phyloP scores from a whole-genome alignment of 2,329 filamentous ascomycete genomes.

The Pseudohalonectria lignicola region DNA sequence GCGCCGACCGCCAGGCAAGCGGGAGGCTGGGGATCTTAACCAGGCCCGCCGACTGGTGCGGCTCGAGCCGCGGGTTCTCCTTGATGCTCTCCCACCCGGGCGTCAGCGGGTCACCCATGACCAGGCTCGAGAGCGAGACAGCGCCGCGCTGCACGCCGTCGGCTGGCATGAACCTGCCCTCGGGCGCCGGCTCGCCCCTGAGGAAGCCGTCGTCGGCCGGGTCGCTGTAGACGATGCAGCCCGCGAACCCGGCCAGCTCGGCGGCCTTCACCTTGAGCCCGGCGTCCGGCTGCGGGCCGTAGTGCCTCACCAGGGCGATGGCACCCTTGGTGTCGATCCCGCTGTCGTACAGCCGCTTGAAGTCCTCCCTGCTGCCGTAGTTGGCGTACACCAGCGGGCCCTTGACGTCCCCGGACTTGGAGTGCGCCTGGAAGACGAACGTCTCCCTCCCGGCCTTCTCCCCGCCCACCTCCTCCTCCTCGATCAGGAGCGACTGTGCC shows the following conservation, averaged over 20 bases:
- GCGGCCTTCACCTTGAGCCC: slow-evolving; percentile 84
- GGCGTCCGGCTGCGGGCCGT: slow-evolving; percentile 60
- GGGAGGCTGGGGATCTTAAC: slow-evolving; percentile 83
- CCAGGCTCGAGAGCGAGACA: slow-evolving; percentile 71
- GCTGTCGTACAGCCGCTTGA: slow-evolving; percentile 56
- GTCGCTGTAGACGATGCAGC: slow-evolving; percentile 88
- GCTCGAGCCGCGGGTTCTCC: slow-evolving; percentile 51
- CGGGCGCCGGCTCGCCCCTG: slow-evolving; percentile 60
- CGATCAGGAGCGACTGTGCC: slow-evolving; percentile 69
- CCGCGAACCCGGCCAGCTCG: slow-evolving; percentile 72
- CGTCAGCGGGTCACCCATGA: slow-evolving; percentile 84
- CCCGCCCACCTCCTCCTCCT: slow-evolving; percentile 66
- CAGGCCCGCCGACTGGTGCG: slow-evolving; percentile 61
- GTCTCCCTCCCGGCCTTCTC: slow-evolving; percentile 57
- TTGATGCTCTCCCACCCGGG: slow-evolving; percentile 72
- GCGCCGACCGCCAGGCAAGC: slow-evolving; percentile 80
- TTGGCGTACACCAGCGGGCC: slow-evolving; percentile 88
- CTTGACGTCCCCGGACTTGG: slow-evolving; percentile 73
- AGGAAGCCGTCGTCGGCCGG: slow-evolving; percentile 74
- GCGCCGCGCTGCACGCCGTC: slow-evolving; percentile 75
- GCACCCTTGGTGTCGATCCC: slow-evolving; percentile 67
- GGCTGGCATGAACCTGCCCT: slow-evolving; percentile 68
- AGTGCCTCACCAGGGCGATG: slow-evolving; percentile 75
- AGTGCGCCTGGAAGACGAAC: slow-evolving; percentile 77
- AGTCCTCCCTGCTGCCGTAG: slow-evolving; percentile 79